Conservation (phyloP, 305 asterid genomes). For the Fraxinus greggii region DNA sequence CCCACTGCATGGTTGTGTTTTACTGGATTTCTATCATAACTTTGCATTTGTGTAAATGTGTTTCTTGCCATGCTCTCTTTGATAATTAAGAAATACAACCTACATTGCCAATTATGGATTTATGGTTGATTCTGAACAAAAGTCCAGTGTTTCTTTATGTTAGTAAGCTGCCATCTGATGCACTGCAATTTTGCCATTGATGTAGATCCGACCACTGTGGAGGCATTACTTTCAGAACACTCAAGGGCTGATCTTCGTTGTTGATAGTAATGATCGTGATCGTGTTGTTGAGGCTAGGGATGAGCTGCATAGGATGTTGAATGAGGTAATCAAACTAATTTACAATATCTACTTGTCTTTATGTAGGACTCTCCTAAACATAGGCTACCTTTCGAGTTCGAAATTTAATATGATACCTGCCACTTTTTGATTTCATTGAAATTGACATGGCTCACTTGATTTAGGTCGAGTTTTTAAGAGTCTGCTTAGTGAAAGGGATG, state of each 20-base stretch:
- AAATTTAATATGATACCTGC: background rate
- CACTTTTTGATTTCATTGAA: background rate
- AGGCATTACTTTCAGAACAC: conserved; percentile 91
- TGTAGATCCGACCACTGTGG: conserved; percentile 85
- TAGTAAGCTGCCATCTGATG: background rate
- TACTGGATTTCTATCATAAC: background rate
- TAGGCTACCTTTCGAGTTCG: background rate
- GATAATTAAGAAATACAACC: background rate
- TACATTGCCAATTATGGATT: background rate
- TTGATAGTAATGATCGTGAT: conserved; percentile 83
- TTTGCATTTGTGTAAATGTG: background rate
- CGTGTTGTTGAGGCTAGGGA: conserved; percentile 97
- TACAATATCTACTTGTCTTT: background rate
- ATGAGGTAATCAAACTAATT: conserved; percentile 51
- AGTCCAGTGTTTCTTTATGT: background rate
- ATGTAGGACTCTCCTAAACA: background rate
- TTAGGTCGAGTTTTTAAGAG: background rate
- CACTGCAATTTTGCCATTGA: background rate
- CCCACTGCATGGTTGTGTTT: background rate
- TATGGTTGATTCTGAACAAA: background rate
- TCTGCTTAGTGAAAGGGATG: background rate
- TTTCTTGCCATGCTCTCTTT: background rate
- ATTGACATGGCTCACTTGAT: background rate
- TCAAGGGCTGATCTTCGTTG: conserved; percentile 85
- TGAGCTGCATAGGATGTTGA: conserved; percentile 87